phyloP scores from a whole-genome alignment of 2,329 filamentous ascomycete genomes.

The Monosporascus sp. region DNA sequence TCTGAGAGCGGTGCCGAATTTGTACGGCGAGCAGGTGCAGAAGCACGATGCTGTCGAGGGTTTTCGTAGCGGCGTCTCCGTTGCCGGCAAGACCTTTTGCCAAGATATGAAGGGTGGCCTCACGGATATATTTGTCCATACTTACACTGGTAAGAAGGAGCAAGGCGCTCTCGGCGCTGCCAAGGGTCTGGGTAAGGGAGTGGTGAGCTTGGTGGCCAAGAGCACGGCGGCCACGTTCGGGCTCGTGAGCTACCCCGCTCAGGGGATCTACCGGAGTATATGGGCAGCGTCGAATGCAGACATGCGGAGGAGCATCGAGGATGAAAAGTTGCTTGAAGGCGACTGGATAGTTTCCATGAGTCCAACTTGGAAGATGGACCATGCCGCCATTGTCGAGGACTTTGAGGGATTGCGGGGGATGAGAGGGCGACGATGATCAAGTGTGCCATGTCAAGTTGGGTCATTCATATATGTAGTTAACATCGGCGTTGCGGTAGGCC shows the following conservation, averaged over 20 bases:
- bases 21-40: conserved; percentile 11
- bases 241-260: conserved; percentile 10
- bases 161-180: conserved; percentile 7
- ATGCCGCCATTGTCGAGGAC: conserved; percentile 9
- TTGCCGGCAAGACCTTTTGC: conserved; percentile 10
- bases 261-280: conserved; percentile 2
- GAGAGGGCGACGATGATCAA: too few relatives aligned
- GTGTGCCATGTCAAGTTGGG: too few relatives aligned
- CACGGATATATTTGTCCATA: conserved; percentile 10
- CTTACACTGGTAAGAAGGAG: conserved; percentile 10
- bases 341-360: conserved; percentile 10
- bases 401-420: conserved; percentile 3
- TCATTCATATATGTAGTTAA: too few relatives aligned
- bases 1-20: conserved; percentile 10
- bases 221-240: conserved; percentile 10
- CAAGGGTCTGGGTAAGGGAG: conserved; percentile 10
- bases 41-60: conserved; percentile 1
- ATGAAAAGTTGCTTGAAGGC: neutral
- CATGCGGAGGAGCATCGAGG: too few relatives aligned
- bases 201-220: conserved; percentile 10
- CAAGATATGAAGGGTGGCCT: conserved; percentile 8
- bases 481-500: too few relatives aligned
- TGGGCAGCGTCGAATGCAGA: too few relatives aligned
- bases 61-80: conserved; percentile 10
- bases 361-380: conserved; percentile 6